Base-by-base conservation (phyloP, 768 basidiomycete species). In the Hebeloma cylindrosporum region DNA sequence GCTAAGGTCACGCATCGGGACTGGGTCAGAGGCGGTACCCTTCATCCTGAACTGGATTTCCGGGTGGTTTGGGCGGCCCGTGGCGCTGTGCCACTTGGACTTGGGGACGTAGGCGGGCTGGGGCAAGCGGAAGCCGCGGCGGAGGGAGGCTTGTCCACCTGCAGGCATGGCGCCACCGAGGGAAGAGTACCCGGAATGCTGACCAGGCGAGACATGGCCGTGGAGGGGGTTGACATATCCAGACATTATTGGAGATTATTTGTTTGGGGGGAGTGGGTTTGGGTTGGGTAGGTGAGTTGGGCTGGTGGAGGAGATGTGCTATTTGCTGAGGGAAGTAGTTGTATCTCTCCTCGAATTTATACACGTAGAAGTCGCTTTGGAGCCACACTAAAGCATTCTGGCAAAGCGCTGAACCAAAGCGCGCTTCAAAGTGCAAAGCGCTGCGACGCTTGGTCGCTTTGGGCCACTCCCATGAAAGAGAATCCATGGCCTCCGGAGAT, bases 1-100 rank as follows among this genome's bases (percentile, higher is more conserved):
- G 33, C 58, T 57, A 14, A 78, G 57, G 37, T 77, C 74, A 23
- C 67, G 65, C 72, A 78, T 73, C 5, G 69, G 64, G 20, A 78
- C 64, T 2, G 77, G 77, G 17, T 74, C 69, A 9, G 59, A 57
- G 3, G 59, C 52, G 18, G 70, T 66, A 2, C 74, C 76, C n/a
- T 65, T 55, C 38, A 67, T 54, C 51, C 77, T 73, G 43, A 78
- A 78, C 4, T 53, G 31, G 31, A 78, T 60, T 9, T 65, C 59
- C 4, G 57, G 40, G 1, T 53, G 53, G 10, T 51, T 50, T 1
- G 56, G 29, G 26, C 63, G 58, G 9, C 60, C 56, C n/a, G 58
- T 49, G 40, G 53, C 38, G 26, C 10, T 28, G 22, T 38, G 54
- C 65, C 56, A 63, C 39, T 56, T 60, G 11, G 59, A 57, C n/a